phyloP scores from a whole-genome alignment of 306 rosid species.

The barrel medic (Medicago truncatula) region MtrunA17r5.0-ANR NC_053046.1:13472001-13472500 shows the following conservation, averaged over 20 bases:
- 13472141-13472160: conserved; percentile 68
- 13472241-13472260: conserved; percentile 72
- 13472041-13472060: conserved; percentile 69
- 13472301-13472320: conserved; percentile 59
- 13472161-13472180: conserved; percentile 73
- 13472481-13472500: conserved; percentile 68
- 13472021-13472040: conserved; percentile 52
- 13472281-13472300: conserved; percentile 64
- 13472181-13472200: conserved; percentile 63
- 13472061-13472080: conserved; percentile 64
- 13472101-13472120: conserved; percentile 62
- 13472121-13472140: conserved; percentile 61
- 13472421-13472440: conserved; percentile 52
- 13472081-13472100: conserved; percentile 72
- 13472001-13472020: conserved; percentile 62
- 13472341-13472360: conserved; percentile 62
- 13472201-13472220: conserved; percentile 52
- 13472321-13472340: conserved; percentile 46
- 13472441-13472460: conserved; percentile 62
- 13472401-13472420: conserved; percentile 57
- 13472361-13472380: conserved; percentile 73
- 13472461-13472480: conserved; percentile 76
- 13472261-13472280: conserved; percentile 76
- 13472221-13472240: conserved; percentile 52
- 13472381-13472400: conserved; percentile 72